Base-by-base conservation (phyloP, 2,329 filamentous ascomycete genomes). In the Magnaporthiopsis rhizophila region DNA sequence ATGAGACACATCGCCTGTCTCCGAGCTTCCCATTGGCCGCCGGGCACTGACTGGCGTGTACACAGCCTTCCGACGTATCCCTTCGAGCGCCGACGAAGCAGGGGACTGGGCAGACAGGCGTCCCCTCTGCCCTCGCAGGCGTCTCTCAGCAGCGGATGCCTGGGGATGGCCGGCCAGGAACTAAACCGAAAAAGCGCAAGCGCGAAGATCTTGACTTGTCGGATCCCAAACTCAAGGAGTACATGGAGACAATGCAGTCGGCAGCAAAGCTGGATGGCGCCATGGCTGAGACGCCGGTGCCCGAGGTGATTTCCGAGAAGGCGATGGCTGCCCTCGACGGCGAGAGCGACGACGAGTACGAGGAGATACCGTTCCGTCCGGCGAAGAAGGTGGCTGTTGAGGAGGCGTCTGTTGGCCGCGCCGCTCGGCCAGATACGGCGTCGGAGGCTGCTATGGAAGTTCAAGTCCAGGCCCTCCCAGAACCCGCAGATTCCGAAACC, bases 171-270 rank as follows among this genome's bases (percentile, higher is more conserved):
- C 66, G n/a, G 24, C 13, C 71, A 24, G 71, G 74, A 62, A 70
- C 72, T 59, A 76, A 77, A 62, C 71, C 72, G n/a, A 77, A 77
- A 68, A 93, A 93, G 81, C 86, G 86, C 71, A 93, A 89, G 76
- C 82, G 88, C 65, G 81, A 82, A 64, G 80, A 80, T 58, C 70
- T 79, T 24, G 80, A 86, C 67, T 80, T 84, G 69, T 80, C 86
- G 15, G 90, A 97, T 71, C 86, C 89, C 6, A 96, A 95, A 77
- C 80, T 97, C 66, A 86, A 89, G 72, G 93, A 97, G 77, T 98
- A 90, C 74, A 79, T 98, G 62, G 86, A 90, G 66, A 86, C 93
- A 62, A 96, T 97, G 88, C 86, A 90, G 71, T 79, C 85, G 59
- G 79, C 83, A 32, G 32, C 26, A 60, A 63, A 28, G 62, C 53